A percentile compares a stretch with the other conserved stretches of the same genome.
Conservation (phyloP, 2,329 filamentous ascomycete genomes). For the Colletotrichum kahawae region DNA sequence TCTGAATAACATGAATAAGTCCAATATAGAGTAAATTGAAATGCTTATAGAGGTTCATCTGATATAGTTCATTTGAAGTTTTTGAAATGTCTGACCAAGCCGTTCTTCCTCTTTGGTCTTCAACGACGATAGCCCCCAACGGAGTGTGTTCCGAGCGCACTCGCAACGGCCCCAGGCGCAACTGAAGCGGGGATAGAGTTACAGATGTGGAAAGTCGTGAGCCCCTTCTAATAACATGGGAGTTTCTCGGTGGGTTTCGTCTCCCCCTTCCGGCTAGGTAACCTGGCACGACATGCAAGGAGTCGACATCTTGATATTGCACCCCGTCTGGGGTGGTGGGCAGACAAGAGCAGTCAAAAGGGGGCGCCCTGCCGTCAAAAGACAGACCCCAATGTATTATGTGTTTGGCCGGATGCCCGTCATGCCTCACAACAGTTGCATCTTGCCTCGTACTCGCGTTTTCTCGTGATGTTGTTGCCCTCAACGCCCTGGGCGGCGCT, state of each 20-base stretch:
- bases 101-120: not conserved
- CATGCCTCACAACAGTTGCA: constrained; percentile 12
- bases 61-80: not conserved
- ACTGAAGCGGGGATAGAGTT: constrained; percentile 14
- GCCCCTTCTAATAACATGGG: constrained; percentile 18
- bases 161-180: not conserved
- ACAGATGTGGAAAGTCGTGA: constrained; percentile 8
- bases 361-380: constrained; percentile 4
- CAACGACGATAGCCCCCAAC: not conserved
- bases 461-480: constrained; percentile 17
- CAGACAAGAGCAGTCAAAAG: constrained; percentile 9
- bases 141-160: not conserved
- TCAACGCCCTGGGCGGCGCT: constrained; percentile 12
- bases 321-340: not conserved
- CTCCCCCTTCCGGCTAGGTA: not conserved
- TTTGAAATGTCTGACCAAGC: not conserved
- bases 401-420: not conserved
- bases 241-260: constrained; percentile 13
- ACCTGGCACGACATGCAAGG: constrained; percentile 1
- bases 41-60: not conserved
- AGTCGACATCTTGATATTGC: constrained; percentile 10
- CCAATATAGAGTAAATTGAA: not conserved
- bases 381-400: not conserved
- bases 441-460: not conserved
- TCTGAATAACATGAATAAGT: not conserved